Evolutionary conservation across 257 asterid species (phyloP), one percentile per base, ranked within the genome.

Genomic region (Salvia miltiorrhiza): DNA sequence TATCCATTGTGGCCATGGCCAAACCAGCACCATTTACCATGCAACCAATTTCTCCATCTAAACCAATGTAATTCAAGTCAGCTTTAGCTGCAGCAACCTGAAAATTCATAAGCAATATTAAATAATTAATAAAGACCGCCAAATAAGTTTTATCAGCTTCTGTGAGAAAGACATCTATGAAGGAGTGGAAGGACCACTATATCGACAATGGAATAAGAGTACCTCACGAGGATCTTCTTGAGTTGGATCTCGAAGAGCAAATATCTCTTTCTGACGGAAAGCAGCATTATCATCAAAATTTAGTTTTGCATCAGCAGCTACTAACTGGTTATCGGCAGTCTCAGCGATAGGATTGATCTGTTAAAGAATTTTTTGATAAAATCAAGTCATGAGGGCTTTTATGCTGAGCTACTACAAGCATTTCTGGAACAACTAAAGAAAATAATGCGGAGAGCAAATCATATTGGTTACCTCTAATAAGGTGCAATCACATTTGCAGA

Each of bases 11-110:
- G 48, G 99, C 96, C 99, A 94, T 94, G 65, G 97, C 99, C 78
- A 94, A 80, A 57, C 99, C 99, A 82, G 99, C 99, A 75, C 99
- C 99, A 79, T 94, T 94, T 63, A 94, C 99, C 99, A 94, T 94
- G 80, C 99, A 94, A 72, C 99, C 99, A 41, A 94, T 94, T 85
- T 94, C 99, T 73, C 99, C 99, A 76, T 94, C 99, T 72, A 94
- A 82, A 26, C 99, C 99, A 71, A 94, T 94, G 86, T 94, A 94
- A 79, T 94, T 94, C 81, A 94, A 79, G 66, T 94, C 99, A 13
- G 97, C 99, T 85, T 94, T 84, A 26, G 99, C 95, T 59, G 99
- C 99, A 78, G 93, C 85, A 71, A 94, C 99, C 99, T 94, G 80
- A 69, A 67, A 69, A 28, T 30, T 41, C 14, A 20, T 16, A 2